Conservation (phyloP, 768 basidiomycete genomes). For the Boletus tomentosulus region DNA sequence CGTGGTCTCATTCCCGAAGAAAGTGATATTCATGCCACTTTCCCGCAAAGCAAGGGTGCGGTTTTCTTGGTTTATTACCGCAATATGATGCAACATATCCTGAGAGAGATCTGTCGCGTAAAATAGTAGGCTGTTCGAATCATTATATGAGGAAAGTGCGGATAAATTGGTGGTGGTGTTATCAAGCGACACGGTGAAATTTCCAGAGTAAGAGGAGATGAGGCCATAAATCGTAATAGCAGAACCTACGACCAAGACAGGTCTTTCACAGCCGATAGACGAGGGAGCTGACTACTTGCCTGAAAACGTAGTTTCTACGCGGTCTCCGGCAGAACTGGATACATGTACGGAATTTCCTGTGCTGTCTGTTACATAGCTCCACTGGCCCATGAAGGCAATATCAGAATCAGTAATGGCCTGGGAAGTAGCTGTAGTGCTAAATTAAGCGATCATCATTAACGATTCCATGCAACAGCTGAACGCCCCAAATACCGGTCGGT, state of each 20-base stretch:
- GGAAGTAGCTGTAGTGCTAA: constrained; percentile 34
- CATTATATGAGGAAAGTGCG: constrained; percentile 49
- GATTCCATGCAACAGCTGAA: constrained; percentile 5
- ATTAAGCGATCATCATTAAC: constrained; percentile 21
- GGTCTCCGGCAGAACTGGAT: constrained; percentile 43
- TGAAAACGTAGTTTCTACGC: constrained; percentile 39
- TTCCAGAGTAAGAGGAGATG: constrained; percentile 54
- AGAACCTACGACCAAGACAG: constrained; percentile 41
- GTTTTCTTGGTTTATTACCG: constrained; percentile 55
- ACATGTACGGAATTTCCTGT: constrained; percentile 29
- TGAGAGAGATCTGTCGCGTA: constrained; percentile 59
- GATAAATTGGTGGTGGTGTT: constrained; percentile 45
- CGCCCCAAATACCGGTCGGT: constrained; percentile 2
- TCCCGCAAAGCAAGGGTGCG: constrained; percentile 45
- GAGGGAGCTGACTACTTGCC: constrained; percentile 35
- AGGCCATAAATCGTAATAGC: constrained; percentile 58
- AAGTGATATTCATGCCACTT: constrained; percentile 48
- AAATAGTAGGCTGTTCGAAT: constrained; percentile 54
- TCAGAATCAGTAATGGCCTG: constrained; percentile 40
- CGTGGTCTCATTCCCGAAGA: constrained; percentile 32
- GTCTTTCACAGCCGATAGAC: background rate
- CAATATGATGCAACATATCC: constrained; percentile 43
- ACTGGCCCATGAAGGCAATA: constrained; percentile 52
- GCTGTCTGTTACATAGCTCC: constrained; percentile 41
- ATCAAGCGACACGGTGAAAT: constrained; percentile 56